Evolutionary conservation across 106 monocot genomes (phyloP).

Genomic region (Dendrobium officinale): DNA sequence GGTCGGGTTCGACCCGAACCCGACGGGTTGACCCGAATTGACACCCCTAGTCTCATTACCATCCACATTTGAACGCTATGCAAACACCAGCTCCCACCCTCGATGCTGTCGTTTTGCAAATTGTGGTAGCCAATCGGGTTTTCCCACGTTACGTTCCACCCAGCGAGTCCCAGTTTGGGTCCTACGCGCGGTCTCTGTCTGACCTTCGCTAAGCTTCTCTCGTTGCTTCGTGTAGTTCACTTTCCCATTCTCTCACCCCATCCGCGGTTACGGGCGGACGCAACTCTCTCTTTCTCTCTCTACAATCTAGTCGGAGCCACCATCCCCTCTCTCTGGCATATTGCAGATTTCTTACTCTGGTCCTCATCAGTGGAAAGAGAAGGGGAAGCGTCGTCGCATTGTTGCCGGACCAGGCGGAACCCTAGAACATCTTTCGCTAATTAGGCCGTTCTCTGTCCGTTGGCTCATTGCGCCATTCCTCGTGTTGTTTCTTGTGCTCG

Average conservation of each 20-base stretch:
- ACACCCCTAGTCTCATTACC: too few relatives aligned
- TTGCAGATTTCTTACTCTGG: background rate
- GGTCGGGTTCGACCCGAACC: too few relatives aligned
- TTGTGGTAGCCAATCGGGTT: too few relatives aligned
- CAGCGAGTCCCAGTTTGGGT: background rate
- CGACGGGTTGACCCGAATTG: too few relatives aligned
- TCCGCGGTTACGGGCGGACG: background rate
- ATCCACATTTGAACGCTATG: too few relatives aligned
- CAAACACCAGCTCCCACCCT: too few relatives aligned
- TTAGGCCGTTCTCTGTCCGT: background rate
- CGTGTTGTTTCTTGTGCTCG: background rate
- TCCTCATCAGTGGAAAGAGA: background rate
- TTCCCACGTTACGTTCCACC: background rate
- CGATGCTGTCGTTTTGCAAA: too few relatives aligned
- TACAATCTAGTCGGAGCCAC: background rate
- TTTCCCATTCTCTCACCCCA: background rate
- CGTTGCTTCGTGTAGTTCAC: background rate
- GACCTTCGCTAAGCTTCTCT: background rate
- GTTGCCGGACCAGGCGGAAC: background rate
- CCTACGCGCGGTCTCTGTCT: background rate
- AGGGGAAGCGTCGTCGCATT: background rate
- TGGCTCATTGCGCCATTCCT: background rate
- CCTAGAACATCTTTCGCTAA: background rate
- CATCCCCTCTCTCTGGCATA: background rate
- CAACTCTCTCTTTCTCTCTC: constrained; percentile 1